Evolutionary conservation across 176 grass and related monocot species (phyloP).

Genomic region (Triticum urartu): DNA sequence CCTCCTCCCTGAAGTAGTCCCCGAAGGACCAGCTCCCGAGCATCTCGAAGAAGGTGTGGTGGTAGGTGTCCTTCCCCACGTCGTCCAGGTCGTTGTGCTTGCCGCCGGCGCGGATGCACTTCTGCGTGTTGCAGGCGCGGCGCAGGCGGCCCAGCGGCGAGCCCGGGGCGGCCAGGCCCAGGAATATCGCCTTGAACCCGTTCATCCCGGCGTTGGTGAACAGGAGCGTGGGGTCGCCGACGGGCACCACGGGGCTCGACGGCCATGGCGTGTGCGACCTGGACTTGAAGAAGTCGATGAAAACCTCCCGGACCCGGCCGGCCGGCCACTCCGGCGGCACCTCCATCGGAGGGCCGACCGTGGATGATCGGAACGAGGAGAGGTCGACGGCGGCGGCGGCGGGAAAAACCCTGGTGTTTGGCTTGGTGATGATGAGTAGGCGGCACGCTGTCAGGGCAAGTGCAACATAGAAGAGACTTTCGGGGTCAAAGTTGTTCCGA

Average conservation of each 20-base stretch:
- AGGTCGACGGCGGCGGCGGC: not conserved
- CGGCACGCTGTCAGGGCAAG: not conserved
- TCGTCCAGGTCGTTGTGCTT: constrained; percentile 99
- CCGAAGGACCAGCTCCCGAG: constrained; percentile 1
- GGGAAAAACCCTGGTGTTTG: constrained; percentile 26
- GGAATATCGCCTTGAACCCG: constrained; percentile 82
- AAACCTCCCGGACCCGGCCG: constrained; percentile 47
- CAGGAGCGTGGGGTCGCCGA: constrained; percentile 77
- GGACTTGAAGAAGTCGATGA: constrained; percentile 51
- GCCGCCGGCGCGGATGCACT: constrained; percentile 90
- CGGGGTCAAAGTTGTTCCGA: too few species aligned
- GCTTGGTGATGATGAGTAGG: not conserved
- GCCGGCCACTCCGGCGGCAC: constrained; percentile 49
- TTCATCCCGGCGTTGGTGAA: constrained; percentile 94
- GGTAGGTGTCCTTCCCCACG: constrained; percentile 94
- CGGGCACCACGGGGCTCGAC: constrained; percentile 83
- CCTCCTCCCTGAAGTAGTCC: not conserved
- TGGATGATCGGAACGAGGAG: not conserved
- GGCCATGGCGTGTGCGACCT: constrained; percentile 63
- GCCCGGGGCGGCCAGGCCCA: constrained; percentile 53
- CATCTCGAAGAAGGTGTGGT: constrained; percentile 85
- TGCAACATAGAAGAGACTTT: too few species aligned
- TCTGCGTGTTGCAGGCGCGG: constrained; percentile 78
- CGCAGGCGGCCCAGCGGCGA: constrained; percentile 51
- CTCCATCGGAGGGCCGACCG: constrained; percentile 5